phyloP scores from a whole-genome alignment of 208 protist genomes.

The Porcisia hertigi region DNA sequence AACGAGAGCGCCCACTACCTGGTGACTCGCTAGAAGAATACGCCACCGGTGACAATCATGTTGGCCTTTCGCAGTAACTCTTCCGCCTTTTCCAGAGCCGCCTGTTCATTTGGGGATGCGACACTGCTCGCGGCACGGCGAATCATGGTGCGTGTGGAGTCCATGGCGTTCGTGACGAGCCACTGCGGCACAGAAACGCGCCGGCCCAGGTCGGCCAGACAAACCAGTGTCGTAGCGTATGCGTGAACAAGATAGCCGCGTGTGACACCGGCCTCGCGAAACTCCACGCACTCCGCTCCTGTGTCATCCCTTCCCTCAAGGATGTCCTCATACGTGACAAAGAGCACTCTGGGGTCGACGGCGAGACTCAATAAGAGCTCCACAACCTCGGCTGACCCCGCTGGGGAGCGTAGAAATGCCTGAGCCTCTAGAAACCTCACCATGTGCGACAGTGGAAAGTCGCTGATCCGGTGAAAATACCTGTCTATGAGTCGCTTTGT shows the following conservation, averaged over 20 bases:
- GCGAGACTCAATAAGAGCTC: constrained; percentile 63
- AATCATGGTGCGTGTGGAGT: constrained; percentile 25
- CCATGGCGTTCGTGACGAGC: constrained; percentile 30
- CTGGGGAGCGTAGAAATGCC: constrained; percentile 39
- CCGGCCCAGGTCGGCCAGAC: constrained; percentile 43
- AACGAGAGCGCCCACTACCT: neutral
- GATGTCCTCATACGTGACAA: constrained; percentile 61
- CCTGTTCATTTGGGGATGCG: constrained; percentile 9
- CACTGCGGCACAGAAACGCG: constrained; percentile 39
- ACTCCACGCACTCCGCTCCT: constrained; percentile 32
- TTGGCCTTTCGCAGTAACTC: constrained; percentile 23
- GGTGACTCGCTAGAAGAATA: constrained; percentile 3
- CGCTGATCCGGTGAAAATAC: constrained; percentile 45
- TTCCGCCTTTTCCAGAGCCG: constrained; percentile 21
- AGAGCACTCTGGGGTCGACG: constrained; percentile 72
- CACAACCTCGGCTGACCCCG: constrained; percentile 52
- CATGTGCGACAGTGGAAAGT: constrained; percentile 72
- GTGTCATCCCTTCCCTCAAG: constrained; percentile 53
- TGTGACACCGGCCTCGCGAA: constrained; percentile 29
- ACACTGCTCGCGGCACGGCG: constrained; percentile 8
- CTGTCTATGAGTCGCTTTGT: constrained; percentile 62
- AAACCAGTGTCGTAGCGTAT: constrained; percentile 51
- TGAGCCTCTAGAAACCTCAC: constrained; percentile 69
- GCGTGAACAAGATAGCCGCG: constrained; percentile 61
- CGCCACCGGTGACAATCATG: constrained; percentile 2